Evolutionary conservation across 768 basidiomycete genomes (phyloP).

Genomic region (Lactarius psammicola): DNA sequence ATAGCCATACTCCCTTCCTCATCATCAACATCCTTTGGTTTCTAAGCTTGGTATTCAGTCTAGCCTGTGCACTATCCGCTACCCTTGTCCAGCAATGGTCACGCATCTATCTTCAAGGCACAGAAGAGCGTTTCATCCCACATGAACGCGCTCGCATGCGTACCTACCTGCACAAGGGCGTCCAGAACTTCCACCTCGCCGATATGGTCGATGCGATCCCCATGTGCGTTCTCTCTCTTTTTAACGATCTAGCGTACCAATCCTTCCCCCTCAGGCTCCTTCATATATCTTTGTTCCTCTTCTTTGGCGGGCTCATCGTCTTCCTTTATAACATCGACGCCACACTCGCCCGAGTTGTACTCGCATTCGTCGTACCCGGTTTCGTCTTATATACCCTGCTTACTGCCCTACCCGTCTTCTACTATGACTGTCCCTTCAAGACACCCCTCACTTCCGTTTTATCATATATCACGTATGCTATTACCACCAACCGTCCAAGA

Average conservation of each 20-base stretch:
- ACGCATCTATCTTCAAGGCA: constrained; percentile 24
- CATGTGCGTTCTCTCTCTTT: not conserved
- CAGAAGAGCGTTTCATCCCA: constrained; percentile 12
- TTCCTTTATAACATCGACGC: constrained; percentile 10
- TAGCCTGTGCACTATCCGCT: constrained; percentile 23
- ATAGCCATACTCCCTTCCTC: constrained; percentile 2
- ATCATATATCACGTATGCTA: constrained; percentile 8
- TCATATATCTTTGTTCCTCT: constrained; percentile 21
- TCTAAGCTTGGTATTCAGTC: constrained; percentile 22
- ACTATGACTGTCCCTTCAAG: constrained; percentile 20
- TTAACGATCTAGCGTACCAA: not conserved
- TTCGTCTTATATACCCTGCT: constrained; percentile 12
- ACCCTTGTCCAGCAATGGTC: constrained; percentile 29
- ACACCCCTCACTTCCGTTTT: constrained; percentile 21
- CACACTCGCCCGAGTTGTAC: constrained; percentile 11
- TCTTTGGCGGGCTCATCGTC: constrained; percentile 17
- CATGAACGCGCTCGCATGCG: constrained; percentile 21
- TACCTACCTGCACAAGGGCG: constrained; percentile 20
- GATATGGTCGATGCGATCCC: constrained; percentile 19
- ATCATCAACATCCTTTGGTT: constrained; percentile 28
- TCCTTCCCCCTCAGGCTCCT: constrained; percentile 13
- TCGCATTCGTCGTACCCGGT: not conserved
- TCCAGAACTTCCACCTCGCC: constrained; percentile 17
- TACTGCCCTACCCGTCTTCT: constrained; percentile 18
- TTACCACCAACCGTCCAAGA: not conserved